These are phyloP conservation scores for Irpex rosettiformis DNA, from an alignment of 1,284 basidiomycete species.

Conservation along the genomic window DNA sequence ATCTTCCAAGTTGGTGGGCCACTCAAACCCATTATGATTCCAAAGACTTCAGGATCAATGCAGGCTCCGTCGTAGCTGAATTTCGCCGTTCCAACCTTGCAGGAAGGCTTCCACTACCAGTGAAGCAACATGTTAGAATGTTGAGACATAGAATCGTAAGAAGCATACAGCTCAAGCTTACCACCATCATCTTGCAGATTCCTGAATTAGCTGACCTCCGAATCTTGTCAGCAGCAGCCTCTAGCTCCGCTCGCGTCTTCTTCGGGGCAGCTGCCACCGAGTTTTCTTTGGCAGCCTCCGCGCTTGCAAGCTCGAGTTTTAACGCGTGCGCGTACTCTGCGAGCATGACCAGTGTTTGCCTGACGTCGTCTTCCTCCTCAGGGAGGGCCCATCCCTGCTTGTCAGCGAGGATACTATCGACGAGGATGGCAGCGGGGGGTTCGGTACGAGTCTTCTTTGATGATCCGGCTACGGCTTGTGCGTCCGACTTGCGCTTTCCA, in stretches of 20 bases:
- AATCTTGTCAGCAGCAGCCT: slow-evolving; percentile 44
- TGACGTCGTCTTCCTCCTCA: background rate
- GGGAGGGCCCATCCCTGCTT: background rate
- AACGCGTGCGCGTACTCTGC: background rate
- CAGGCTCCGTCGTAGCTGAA: slow-evolving; percentile 56
- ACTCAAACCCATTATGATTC: slow-evolving; percentile 39
- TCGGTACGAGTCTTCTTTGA: background rate
- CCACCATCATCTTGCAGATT: slow-evolving; percentile 53
- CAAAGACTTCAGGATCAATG: slow-evolving; percentile 49
- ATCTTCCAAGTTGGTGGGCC: slow-evolving; percentile 50
- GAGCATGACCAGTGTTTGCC: background rate
- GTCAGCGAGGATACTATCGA: background rate
- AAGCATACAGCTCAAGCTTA: slow-evolving; percentile 28
- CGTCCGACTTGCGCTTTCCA: background rate
- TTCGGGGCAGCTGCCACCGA: slow-evolving; percentile 22
- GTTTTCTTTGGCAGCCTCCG: slow-evolving; percentile 1
- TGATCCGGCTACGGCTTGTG: background rate
- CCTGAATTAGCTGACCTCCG: slow-evolving; percentile 43
- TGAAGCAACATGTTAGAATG: background rate
- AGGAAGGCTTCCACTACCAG: slow-evolving; percentile 19
- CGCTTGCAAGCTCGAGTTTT: background rate
- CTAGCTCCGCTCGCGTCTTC: slow-evolving; percentile 39
- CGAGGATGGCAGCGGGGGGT: background rate
- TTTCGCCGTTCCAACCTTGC: slow-evolving; percentile 45
- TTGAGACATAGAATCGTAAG: too few species aligned